Conservation (phyloP, 2,329 filamentous ascomycete species). For the Aureobasidium melanogenum region DNA sequence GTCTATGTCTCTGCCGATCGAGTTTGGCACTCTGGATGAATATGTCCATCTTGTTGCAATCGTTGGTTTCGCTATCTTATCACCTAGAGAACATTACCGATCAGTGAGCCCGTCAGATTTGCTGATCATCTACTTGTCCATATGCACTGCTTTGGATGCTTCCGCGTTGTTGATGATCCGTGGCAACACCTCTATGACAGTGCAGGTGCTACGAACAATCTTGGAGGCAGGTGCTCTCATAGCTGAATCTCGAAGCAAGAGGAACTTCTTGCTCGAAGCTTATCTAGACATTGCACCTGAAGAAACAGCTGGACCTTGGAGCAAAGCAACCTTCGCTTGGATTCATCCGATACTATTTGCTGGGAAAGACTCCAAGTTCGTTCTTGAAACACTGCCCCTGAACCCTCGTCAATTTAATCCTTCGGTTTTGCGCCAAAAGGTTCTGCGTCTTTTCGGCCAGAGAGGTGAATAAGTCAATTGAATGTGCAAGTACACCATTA, state of each 20-base stretch:
- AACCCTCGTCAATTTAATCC: neutral
- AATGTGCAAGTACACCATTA: neutral
- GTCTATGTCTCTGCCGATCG: neutral
- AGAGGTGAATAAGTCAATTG: neutral
- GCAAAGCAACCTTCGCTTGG: neutral
- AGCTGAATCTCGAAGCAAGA: neutral
- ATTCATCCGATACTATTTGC: neutral
- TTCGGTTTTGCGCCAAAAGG: neutral
- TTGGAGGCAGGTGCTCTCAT: neutral
- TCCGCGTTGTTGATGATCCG: neutral
- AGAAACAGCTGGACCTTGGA: neutral
- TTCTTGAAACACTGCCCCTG: neutral
- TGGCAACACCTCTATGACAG: neutral
- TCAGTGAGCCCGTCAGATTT: neutral
- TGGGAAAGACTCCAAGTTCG: neutral
- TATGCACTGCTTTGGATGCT: neutral
- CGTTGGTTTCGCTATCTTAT: neutral
- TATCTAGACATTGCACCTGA: neutral
- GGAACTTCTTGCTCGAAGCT: neutral
- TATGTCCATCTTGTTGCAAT: neutral
- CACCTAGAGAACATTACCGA: neutral
- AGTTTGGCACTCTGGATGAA: neutral
- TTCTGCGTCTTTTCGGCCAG: neutral
- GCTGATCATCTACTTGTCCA: neutral
- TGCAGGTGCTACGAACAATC: neutral